phyloP scores from a whole-genome alignment of 352 stramenopile species.

The Peronospora belbahrii region DNA sequence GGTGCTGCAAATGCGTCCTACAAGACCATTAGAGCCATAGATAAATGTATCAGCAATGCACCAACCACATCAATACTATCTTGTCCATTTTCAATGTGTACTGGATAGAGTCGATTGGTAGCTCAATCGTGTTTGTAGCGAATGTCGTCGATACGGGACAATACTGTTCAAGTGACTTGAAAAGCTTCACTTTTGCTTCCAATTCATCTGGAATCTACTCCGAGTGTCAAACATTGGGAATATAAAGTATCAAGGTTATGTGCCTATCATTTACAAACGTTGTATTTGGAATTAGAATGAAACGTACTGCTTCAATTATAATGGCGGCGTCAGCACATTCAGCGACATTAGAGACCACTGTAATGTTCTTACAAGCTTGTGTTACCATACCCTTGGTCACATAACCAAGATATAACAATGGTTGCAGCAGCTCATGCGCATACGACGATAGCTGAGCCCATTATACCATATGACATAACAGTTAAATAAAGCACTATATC shows the following conservation, averaged over 20 bases:
- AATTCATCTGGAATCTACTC: conserved; percentile 55
- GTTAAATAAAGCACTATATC: too few relatives aligned
- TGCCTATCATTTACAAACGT: too few relatives aligned
- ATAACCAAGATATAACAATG: conserved; percentile 65
- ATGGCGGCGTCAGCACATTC: conserved; percentile 40
- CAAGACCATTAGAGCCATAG: background rate
- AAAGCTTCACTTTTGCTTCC: conserved; percentile 50
- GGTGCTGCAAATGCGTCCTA: conserved; percentile 32
- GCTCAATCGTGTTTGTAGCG: conserved; percentile 52
- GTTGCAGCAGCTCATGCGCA: conserved; percentile 57
- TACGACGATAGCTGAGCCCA: conserved; percentile 52
- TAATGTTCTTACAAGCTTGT: conserved; percentile 43
- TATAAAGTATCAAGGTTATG: too few relatives aligned
- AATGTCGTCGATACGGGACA: conserved; percentile 49
- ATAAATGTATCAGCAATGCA: background rate
- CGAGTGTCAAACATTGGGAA: too few relatives aligned
- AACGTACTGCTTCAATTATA: conserved; percentile 56
- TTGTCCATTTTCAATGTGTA: conserved; percentile 15
- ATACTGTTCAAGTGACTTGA: conserved; percentile 46
- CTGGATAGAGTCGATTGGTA: conserved; percentile 57
- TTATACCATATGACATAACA: too few relatives aligned
- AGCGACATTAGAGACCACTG: conserved; percentile 34
- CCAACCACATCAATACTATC: background rate
- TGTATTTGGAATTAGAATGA: too few relatives aligned
- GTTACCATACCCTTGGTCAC: conserved; percentile 72